Percentiles rank a stretch among this genome's conserved stretches.
Conservation (phyloP, 768 basidiomycete species). For the Amyloporia xantha region DNA sequence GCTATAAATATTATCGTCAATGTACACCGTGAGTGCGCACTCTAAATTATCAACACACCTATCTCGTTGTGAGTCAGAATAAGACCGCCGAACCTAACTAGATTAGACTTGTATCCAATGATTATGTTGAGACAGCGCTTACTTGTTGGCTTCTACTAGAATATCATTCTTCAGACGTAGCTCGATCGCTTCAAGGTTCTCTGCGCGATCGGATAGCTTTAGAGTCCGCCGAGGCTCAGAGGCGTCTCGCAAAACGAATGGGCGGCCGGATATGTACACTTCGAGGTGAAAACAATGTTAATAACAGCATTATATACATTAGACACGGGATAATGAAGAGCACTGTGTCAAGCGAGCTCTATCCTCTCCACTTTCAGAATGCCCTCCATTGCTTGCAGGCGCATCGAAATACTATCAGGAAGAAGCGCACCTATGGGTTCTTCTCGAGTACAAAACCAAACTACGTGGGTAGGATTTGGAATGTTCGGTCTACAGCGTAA, state of each 20-base stretch:
- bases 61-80: constrained; percentile 93
- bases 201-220: constrained; percentile 82
- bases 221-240: constrained; percentile 76
- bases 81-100: constrained; percentile 73
- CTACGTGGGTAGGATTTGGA: constrained; percentile 61
- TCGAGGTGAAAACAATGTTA: constrained; percentile 7
- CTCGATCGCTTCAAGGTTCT: constrained; percentile 93
- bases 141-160: constrained; percentile 75
- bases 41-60: constrained; percentile 40
- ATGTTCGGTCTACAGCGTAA: constrained; percentile 68
- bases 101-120: constrained; percentile 1
- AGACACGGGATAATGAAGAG: too few species aligned
- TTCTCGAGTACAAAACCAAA: constrained; percentile 97
- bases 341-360: neutral
- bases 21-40: too few species aligned
- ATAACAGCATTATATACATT: neutral
- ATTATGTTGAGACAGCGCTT: constrained; percentile 6
- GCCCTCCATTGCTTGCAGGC: too few species aligned
- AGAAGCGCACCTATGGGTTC: constrained; percentile 80
- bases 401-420: too few species aligned
- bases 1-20: constrained; percentile 28
- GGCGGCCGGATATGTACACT: constrained; percentile 87
- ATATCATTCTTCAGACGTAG: constrained; percentile 86
- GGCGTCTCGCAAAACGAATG: constrained; percentile 88
- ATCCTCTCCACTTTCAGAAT: too few species aligned